Base-by-base conservation (phyloP, 208 protist species). In the Trypanosoma melophagium region DNA sequence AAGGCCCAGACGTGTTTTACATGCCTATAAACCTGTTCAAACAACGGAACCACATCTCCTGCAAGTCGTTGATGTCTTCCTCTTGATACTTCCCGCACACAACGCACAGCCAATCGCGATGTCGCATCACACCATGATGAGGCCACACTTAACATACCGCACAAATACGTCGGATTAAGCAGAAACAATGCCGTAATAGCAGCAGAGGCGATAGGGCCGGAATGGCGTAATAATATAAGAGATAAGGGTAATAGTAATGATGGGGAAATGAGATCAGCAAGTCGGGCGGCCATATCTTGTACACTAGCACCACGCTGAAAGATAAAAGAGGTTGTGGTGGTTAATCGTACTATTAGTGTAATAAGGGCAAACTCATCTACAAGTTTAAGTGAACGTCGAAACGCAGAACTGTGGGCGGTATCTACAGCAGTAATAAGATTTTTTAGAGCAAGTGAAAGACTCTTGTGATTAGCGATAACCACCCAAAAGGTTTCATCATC, bases 401-500 rank as follows among this genome's bases (percentile, higher is more conserved):
- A 80, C 3, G 73, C 66, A 7, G 87, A 89, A 74, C 84, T 92
- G 79, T 92, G 87, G 0, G 86, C 83, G 17, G 72, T 68, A 45
- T 94, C 83, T 8, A 96, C 68, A 1, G 79, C 81, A 3, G 42
- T 80, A 38, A 93, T 40, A 12, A 83, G 66, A 47, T 85, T 88
- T 2, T 66, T 35, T 4, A 96, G 50, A 7, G 81, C 74, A 19
- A 73, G 42, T 13, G 76, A 16, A 9, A 96, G 51, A 19, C 59
- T 66, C 8, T 69, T 66, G 66, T 96, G 85, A 60, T 91, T 79
- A 0, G 81, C 70, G 7, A 90, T 42, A 35, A 93, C 77, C 12
- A 83, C 94, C 90, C 90, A 96, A 56, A 96, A 92, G 0, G 87
- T 91, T 12, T 86, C 59, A 59, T 96, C 83, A 57, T 96, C 90